These are phyloP conservation scores for Aspergillus awamori DNA, from an alignment of 2,329 filamentous ascomycete genomes.

Conservation along the genomic window DNA sequence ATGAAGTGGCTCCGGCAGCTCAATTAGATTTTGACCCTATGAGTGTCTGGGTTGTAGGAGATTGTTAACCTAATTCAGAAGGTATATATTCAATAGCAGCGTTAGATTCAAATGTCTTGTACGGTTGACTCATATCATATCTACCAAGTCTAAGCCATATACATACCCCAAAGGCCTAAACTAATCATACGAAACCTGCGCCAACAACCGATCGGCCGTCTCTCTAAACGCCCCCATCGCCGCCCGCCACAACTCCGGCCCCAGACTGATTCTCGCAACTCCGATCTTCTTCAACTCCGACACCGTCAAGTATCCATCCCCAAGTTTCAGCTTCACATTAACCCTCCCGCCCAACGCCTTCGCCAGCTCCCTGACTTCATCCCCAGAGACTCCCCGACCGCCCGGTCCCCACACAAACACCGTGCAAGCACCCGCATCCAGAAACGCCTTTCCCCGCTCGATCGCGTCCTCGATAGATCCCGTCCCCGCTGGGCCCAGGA, in stretches of 20 bases:
- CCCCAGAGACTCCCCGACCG: slow-evolving; percentile 44
- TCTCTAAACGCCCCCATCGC: slow-evolving; percentile 41
- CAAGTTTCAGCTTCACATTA: slow-evolving; percentile 51
- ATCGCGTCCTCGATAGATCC: slow-evolving; percentile 53
- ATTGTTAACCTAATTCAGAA: no score
- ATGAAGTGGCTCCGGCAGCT: no score
- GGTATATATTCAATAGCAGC: no score
- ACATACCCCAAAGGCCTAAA: no score
- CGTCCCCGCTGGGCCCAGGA: slow-evolving; percentile 36
- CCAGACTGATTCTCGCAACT: slow-evolving; percentile 60
- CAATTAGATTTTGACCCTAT: no score
- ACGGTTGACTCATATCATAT: no score
- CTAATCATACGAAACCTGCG: no score
- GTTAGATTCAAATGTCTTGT: no score
- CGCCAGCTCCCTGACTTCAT: slow-evolving; percentile 54
- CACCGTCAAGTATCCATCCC: slow-evolving; percentile 41
- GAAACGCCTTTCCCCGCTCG: slow-evolving; percentile 58
- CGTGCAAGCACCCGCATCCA: slow-evolving; percentile 61
- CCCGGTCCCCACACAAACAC: slow-evolving; percentile 64
- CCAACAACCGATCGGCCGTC: slow-evolving; percentile 33
- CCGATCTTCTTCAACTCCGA: slow-evolving; percentile 53
- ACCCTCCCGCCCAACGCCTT: slow-evolving; percentile 54
- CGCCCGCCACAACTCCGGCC: slow-evolving; percentile 50
- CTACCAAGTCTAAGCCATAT: no score
- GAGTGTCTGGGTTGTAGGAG: no score